phyloP scores from a whole-genome alignment of 192 early-diverging fungal species.

The Allomyces arbusculus region DNA sequence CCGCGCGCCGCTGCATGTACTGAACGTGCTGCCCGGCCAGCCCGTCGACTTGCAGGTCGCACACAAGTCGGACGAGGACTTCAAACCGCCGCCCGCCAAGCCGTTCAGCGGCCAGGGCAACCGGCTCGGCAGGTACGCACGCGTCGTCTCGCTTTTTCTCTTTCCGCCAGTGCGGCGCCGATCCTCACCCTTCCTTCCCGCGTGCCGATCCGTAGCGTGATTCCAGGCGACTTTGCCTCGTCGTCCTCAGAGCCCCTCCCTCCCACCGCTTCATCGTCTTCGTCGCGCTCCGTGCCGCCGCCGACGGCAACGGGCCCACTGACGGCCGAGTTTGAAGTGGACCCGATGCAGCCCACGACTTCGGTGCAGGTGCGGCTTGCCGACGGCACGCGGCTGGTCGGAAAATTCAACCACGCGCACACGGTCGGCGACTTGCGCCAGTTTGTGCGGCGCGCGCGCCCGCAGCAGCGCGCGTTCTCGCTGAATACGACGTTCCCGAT shows the following conservation, averaged over 20 bases:
- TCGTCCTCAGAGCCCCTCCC: no score
- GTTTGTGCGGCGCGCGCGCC: constrained; percentile 30
- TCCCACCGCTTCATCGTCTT: no score
- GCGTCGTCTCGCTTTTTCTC: background rate
- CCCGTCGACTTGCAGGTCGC: constrained; percentile 74
- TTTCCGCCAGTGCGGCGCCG: background rate
- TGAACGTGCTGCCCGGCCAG: constrained; percentile 76
- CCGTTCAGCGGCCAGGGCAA: constrained; percentile 64
- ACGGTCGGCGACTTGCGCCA: constrained; percentile 65
- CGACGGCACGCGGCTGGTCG: constrained; percentile 74
- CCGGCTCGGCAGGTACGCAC: constrained; percentile 39
- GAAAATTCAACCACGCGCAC: constrained; percentile 75
- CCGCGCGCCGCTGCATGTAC: constrained; percentile 61
- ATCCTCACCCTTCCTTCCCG: no score
- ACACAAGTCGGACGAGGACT: constrained; percentile 68
- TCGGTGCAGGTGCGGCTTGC: constrained; percentile 78
- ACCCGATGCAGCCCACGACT: constrained; percentile 55
- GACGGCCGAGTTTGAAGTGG: constrained; percentile 27
- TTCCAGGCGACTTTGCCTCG: background rate
- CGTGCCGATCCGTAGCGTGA: background rate
- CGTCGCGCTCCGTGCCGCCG: background rate
- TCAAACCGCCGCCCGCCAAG: constrained; percentile 47
- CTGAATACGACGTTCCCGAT: constrained; percentile 75
- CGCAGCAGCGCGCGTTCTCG: constrained; percentile 30
- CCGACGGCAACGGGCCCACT: background rate